Evolutionary conservation across 352 stramenopile genomes (phyloP).

Genomic region (Saprolegnia diclina): DNA sequence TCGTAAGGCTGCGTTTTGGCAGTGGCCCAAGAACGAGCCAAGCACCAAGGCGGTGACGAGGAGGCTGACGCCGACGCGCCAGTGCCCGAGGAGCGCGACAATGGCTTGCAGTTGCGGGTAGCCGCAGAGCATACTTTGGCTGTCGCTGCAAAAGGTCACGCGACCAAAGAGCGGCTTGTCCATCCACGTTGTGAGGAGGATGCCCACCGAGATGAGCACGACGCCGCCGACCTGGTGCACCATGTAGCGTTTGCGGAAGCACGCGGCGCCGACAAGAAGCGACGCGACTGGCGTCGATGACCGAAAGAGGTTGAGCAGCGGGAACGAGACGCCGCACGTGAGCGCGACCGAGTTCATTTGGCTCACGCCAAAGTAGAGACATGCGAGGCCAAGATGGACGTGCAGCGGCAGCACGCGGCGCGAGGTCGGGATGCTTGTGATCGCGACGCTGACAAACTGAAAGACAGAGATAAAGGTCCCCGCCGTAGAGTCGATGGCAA

Average conservation of each 20-base stretch:
- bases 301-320: constrained; percentile 24
- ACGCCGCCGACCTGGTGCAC: constrained; percentile 19
- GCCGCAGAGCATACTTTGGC: neutral
- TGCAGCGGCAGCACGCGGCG: neutral
- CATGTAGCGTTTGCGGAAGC: constrained; percentile 17
- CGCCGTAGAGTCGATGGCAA: constrained; percentile 4
- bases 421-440: constrained; percentile 10
- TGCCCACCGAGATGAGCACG: constrained; percentile 18
- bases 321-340: constrained; percentile 22
- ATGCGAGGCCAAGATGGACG: neutral
- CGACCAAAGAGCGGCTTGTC: constrained; percentile 8
- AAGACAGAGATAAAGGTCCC: constrained; percentile 16
- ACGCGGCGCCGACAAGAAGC: constrained; percentile 2
- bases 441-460: constrained; percentile 17
- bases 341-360: constrained; percentile 16
- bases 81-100: constrained; percentile 5
- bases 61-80: constrained; percentile 17
- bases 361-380: constrained; percentile 20
- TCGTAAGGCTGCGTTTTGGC: constrained; percentile 12
- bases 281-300: constrained; percentile 16
- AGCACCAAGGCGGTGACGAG: constrained; percentile 11
- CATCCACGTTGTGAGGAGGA: constrained; percentile 6
- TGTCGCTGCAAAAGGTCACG: constrained; percentile 16
- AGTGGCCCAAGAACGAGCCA: constrained; percentile 21
- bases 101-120: neutral